Percentiles rank a stretch among this genome's conserved stretches.
Evolutionary conservation across 306 rosid species (phyloP).

Genomic region (Prunus fruticosa): DNA sequence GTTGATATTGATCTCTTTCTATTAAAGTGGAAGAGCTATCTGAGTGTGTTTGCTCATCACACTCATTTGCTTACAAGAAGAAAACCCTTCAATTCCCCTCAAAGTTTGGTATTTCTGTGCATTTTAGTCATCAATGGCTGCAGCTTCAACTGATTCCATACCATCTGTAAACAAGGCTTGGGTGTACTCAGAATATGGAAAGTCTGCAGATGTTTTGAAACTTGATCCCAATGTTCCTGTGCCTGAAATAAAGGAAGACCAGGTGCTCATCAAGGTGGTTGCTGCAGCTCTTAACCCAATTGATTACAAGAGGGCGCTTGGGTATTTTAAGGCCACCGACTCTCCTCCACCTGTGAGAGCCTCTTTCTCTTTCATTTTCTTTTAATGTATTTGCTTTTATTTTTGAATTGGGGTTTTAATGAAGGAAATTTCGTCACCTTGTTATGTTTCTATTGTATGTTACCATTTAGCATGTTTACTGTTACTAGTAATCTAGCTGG

Average conservation of each 20-base stretch:
- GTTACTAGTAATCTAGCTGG: too few species aligned
- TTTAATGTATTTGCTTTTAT: too few species aligned
- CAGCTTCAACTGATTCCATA: constrained; percentile 11
- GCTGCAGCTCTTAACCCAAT: constrained; percentile 68
- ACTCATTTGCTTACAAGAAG: not conserved
- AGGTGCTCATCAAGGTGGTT: constrained; percentile 62
- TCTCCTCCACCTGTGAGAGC: constrained; percentile 22
- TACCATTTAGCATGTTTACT: too few species aligned
- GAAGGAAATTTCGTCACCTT: not conserved
- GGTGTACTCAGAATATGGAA: constrained; percentile 55
- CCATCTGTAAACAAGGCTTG: constrained; percentile 52
- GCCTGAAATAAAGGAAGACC: constrained; percentile 48
- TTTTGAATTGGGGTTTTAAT: not conserved
- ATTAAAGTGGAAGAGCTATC: too few species aligned
- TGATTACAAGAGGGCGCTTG: constrained; percentile 55
- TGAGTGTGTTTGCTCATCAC: not conserved
- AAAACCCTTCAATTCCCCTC: not conserved
- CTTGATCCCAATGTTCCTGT: constrained; percentile 37
- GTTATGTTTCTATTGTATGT: too few species aligned
- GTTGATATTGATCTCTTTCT: not conserved
- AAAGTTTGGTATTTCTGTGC: not conserved
- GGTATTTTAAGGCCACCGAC: constrained; percentile 20
- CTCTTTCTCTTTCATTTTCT: not conserved
- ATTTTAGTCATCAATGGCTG: constrained; percentile 31
- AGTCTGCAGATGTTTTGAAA: constrained; percentile 44